Conservation (phyloP, 129 eudicot species). For the Lactuca saligna region DNA sequence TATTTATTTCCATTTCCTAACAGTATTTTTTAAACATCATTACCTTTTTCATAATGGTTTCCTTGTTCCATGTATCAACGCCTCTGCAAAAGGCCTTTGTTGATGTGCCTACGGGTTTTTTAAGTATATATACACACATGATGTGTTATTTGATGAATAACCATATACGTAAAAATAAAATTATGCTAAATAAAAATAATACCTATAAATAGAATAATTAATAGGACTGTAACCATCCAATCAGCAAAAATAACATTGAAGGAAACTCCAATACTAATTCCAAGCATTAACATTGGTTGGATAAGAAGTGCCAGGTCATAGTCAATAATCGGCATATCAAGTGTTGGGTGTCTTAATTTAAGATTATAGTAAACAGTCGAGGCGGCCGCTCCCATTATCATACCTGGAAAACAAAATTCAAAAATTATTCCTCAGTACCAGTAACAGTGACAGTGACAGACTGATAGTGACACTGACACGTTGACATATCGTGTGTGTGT, state of each 20-base stretch:
- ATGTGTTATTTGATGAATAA: slow-evolving; percentile 8
- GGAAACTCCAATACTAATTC: slow-evolving; percentile 85
- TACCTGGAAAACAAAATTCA: slow-evolving; percentile 45
- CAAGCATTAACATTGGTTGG: slow-evolving; percentile 97
- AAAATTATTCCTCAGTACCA: not conserved
- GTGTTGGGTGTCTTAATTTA: slow-evolving; percentile 85
- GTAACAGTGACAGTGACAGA: too few relatives aligned
- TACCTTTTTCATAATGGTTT: slow-evolving; percentile 83
- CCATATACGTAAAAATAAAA: not conserved
- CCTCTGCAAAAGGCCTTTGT: slow-evolving; percentile 80
- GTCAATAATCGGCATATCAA: slow-evolving; percentile 89
- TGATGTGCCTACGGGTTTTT: slow-evolving; percentile 64
- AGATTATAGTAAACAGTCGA: slow-evolving; percentile 87
- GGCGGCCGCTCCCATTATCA: slow-evolving; percentile 95
- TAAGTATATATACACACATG: not conserved
- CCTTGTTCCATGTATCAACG: slow-evolving; percentile 93
- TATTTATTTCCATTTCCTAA: not conserved
- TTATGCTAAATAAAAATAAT: not conserved
- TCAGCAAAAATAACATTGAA: slow-evolving; percentile 91
- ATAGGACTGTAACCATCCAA: slow-evolving; percentile 96
- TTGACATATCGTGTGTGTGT: too few relatives aligned
- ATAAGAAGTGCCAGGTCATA: slow-evolving; percentile 89
- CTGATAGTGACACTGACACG: not conserved
- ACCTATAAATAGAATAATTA: slow-evolving; percentile 85
- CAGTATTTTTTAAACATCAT: not conserved